Evolutionary conservation across 805 yeast species (phyloP).

Genomic region (Candida pseudoglaebosa): DNA sequence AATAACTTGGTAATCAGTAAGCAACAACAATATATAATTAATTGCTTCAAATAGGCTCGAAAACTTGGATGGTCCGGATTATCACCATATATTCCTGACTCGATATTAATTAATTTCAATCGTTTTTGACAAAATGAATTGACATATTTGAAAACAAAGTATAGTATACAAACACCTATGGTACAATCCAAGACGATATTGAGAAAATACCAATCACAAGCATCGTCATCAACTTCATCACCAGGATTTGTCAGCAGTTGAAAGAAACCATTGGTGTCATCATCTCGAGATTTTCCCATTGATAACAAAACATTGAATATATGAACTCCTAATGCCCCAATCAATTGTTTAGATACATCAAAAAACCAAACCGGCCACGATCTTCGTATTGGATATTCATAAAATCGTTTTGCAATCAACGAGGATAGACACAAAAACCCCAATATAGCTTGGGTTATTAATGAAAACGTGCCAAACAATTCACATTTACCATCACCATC

Average conservation of each 20-base stretch:
- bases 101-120: slow-evolving; percentile 34
- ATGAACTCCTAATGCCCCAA: slow-evolving; percentile 86
- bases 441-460: slow-evolving; percentile 68
- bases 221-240: slow-evolving; percentile 30
- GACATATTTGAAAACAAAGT: slow-evolving; percentile 46
- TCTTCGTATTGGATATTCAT: slow-evolving; percentile 75
- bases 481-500: slow-evolving; percentile 36
- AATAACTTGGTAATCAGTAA: slow-evolving; percentile 62
- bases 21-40: slow-evolving; percentile 63
- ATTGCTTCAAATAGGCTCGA: slow-evolving; percentile 65
- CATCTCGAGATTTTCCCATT: slow-evolving; percentile 43
- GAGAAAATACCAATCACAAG: slow-evolving; percentile 94
- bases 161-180: slow-evolving; percentile 80
- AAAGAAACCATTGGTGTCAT: slow-evolving; percentile 8
- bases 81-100: slow-evolving; percentile 61
- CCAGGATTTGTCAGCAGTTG: not conserved
- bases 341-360: slow-evolving; percentile 85
- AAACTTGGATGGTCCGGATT: slow-evolving; percentile 52
- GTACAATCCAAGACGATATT: slow-evolving; percentile 90
- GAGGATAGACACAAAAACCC: slow-evolving; percentile 76
- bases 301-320: slow-evolving; percentile 71
- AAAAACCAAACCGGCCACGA: slow-evolving; percentile 87
- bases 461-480: slow-evolving; percentile 78
- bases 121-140: slow-evolving; percentile 42
- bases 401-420: slow-evolving; percentile 67